phyloP scores from a whole-genome alignment of 805 yeast species.

The Kregervanrija fluxuum region DNA sequence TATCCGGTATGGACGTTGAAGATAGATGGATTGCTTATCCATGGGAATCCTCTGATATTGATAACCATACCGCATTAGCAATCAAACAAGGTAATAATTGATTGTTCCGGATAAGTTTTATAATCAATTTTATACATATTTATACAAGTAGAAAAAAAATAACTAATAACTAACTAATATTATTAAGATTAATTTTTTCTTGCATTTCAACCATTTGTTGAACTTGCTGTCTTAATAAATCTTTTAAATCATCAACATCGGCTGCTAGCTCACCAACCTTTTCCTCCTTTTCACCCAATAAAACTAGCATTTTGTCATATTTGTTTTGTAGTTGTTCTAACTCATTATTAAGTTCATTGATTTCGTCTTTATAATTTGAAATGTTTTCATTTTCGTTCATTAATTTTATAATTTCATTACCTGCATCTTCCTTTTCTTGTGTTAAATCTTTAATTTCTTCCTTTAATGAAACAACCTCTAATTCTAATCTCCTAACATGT shows the following conservation, averaged over 20 bases:
- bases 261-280: constrained; percentile 77
- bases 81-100: constrained; percentile 55
- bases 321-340: constrained; percentile 12
- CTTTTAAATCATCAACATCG: constrained; percentile 85
- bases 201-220: constrained; percentile 76
- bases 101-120: background rate
- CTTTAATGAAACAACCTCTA: constrained; percentile 58
- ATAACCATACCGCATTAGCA: constrained; percentile 62
- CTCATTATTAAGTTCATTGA: constrained; percentile 16
- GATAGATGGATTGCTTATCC: constrained; percentile 88
- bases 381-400: constrained; percentile 49
- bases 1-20: constrained; percentile 67
- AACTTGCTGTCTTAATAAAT: constrained; percentile 73
- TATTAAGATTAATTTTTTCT: constrained; percentile 15
- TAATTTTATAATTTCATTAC: constrained; percentile 56
- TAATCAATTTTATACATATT: background rate
- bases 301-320: constrained; percentile 47
- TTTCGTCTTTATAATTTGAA: constrained; percentile 22
- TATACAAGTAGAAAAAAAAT: background rate
- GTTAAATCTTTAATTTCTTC: constrained; percentile 53
- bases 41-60: constrained; percentile 83
- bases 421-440: constrained; percentile 56
- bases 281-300: constrained; percentile 85
- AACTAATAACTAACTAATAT: background rate
- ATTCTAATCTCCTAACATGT: constrained; percentile 71